phyloP scores from a whole-genome alignment of 1,139 yeast genomes.

The Debaryomyces fabryi region DNA sequence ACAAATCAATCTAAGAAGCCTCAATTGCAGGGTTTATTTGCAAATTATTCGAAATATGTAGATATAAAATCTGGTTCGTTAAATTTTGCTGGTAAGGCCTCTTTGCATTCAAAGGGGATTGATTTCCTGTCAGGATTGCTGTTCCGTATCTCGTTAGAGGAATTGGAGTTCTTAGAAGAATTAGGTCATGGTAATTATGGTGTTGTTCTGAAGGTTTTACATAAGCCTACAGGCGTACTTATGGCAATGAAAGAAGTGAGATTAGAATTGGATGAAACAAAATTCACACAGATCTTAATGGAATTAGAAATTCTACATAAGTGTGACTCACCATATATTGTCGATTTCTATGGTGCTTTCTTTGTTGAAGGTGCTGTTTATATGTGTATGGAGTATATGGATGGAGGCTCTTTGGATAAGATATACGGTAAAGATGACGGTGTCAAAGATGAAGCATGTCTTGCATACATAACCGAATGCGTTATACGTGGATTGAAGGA shows the following conservation, averaged over 20 bases:
- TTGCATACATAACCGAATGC: constrained; percentile 80
- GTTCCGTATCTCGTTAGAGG: constrained; percentile 84
- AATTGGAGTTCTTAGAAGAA: constrained; percentile 81
- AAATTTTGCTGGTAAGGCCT: constrained; percentile 91
- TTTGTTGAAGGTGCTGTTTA: constrained; percentile 97
- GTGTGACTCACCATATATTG: constrained; percentile 87
- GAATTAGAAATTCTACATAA: constrained; percentile 91
- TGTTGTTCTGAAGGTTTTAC: constrained; percentile 87
- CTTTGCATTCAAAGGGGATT: constrained; percentile 87
- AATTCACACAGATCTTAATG: constrained; percentile 92
- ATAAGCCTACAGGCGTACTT: constrained; percentile 87
- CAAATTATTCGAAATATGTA: constrained; percentile 81
- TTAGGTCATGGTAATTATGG: constrained; percentile 96
- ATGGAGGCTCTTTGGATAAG: constrained; percentile 92
- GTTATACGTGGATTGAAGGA: constrained; percentile 83
- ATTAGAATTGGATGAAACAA: constrained; percentile 85
- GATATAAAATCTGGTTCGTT: constrained; percentile 91
- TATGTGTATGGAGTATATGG: constrained; percentile 99
- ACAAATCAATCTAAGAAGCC: constrained; percentile 8
- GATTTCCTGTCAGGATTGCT: constrained; percentile 88
- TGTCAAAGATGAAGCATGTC: constrained; percentile 70
- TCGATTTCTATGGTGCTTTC: constrained; percentile 95
- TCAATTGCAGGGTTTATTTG: constrained; percentile 62
- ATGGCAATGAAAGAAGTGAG: constrained; percentile 99
- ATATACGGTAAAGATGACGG: constrained; percentile 73